Evolutionary conservation across 345 rosid genomes (phyloP).

Genomic region (Mercurialis annua): DNA sequence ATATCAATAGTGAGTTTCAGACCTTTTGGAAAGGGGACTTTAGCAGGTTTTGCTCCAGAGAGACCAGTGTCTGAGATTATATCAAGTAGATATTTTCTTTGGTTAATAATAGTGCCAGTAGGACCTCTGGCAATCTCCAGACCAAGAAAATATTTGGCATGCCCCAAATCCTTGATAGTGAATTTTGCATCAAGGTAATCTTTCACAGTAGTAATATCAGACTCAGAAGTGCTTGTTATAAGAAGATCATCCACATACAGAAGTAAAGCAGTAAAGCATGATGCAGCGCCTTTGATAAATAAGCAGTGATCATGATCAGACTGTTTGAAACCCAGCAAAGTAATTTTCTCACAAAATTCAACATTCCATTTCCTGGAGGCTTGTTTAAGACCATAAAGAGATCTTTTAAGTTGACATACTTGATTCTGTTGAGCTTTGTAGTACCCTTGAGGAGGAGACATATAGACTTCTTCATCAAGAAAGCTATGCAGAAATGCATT

Average conservation of each 20-base stretch:
- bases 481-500: background rate
- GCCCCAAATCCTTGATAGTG: background rate
- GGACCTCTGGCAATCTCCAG: background rate
- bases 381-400: background rate
- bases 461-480: background rate
- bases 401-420: background rate
- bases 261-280: background rate
- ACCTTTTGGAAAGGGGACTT: background rate
- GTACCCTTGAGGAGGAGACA: background rate
- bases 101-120: background rate
- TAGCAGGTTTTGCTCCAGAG: background rate
- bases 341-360: background rate
- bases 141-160: background rate
- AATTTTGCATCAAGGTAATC: background rate
- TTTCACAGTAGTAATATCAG: background rate
- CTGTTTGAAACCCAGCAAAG: background rate
- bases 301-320: background rate
- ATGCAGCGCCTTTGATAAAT: background rate
- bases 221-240: background rate
- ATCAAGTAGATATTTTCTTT: background rate
- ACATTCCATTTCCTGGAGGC: background rate
- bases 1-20: background rate
- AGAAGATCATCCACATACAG: background rate
- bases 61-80: background rate
- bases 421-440: fast-evolving